Conservation (phyloP, 345 rosid species). For the Syzygium aqueum region DNA sequence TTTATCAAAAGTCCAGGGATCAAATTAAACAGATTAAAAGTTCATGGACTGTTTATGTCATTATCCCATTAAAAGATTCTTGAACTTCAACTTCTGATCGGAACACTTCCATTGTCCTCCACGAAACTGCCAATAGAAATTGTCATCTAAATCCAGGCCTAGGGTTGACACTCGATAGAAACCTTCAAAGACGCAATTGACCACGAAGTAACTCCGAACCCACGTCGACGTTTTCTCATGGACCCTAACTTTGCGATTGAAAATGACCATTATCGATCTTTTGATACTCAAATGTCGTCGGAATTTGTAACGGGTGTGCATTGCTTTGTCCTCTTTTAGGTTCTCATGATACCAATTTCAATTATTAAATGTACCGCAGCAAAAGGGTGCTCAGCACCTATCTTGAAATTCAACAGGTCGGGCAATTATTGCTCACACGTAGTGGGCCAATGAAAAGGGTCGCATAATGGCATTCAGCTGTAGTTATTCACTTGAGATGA, state of each 20-base stretch:
- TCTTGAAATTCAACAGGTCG: background rate
- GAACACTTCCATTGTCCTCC: background rate
- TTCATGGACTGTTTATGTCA: no score
- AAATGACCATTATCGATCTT: background rate
- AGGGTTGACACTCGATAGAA: background rate
- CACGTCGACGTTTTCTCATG: background rate
- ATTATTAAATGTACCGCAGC: background rate
- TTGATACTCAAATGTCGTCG: background rate
- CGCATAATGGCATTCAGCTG: background rate
- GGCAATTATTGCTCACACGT: background rate
- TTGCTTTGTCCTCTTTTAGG: background rate
- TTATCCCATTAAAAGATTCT: background rate
- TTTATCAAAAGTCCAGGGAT: no score
- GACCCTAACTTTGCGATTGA: background rate
- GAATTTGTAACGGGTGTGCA: background rate
- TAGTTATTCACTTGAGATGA: background rate
- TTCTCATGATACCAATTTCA: background rate
- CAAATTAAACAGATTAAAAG: no score
- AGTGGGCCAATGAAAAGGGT: constrained; percentile 1
- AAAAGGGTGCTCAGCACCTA: background rate
- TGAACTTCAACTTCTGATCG: background rate
- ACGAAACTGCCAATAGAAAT: background rate
- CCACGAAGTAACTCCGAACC: background rate
- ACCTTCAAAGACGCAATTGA: background rate
- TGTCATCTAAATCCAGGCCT: background rate